A percentile compares a stretch with the other conserved stretches of the same genome.
Evolutionary conservation across 768 basidiomycete species (phyloP).

Genomic region (Rhodotorula taiwanensis): DNA sequence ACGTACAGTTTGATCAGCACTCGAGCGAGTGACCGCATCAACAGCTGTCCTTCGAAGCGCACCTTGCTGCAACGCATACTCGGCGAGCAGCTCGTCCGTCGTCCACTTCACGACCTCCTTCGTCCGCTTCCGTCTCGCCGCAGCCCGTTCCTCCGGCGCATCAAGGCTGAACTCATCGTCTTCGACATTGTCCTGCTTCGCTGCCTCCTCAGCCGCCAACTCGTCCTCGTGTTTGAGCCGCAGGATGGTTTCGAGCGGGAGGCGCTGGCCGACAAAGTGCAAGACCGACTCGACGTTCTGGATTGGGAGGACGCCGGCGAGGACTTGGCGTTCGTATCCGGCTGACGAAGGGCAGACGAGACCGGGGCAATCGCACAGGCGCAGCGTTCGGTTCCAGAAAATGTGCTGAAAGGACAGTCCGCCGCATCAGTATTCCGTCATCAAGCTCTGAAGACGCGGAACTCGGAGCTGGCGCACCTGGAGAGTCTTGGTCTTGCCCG

Average conservation of each 20-base stretch:
- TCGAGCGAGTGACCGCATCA: not conserved
- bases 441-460: not conserved
- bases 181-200: conserved; percentile 3
- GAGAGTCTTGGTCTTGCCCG: conserved; percentile 56
- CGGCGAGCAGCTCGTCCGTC: conserved; percentile 72
- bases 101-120: conserved; percentile 66
- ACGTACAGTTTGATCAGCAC: conserved; percentile 11
- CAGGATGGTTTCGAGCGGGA: conserved; percentile 74
- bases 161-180: conserved; percentile 12
- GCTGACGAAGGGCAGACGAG: conserved; percentile 80
- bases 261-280: conserved; percentile 57
- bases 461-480: conserved; percentile 46
- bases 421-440: conserved; percentile 49
- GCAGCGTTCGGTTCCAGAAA: conserved; percentile 76
- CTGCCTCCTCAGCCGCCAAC: not conserved
- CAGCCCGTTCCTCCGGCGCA: conserved; percentile 48
- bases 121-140: conserved; percentile 36
- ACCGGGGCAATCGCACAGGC: conserved; percentile 91
- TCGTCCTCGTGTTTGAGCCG: conserved; percentile 46
- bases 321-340: conserved; percentile 74
- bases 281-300: conserved; percentile 63
- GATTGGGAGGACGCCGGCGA: conserved; percentile 24
- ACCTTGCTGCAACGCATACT: conserved; percentile 67
- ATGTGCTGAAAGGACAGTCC: conserved; percentile 54
- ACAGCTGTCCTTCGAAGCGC: too few species aligned